Conservation (phyloP, 345 rosid genomes). For the Acer saccharum region DNA sequence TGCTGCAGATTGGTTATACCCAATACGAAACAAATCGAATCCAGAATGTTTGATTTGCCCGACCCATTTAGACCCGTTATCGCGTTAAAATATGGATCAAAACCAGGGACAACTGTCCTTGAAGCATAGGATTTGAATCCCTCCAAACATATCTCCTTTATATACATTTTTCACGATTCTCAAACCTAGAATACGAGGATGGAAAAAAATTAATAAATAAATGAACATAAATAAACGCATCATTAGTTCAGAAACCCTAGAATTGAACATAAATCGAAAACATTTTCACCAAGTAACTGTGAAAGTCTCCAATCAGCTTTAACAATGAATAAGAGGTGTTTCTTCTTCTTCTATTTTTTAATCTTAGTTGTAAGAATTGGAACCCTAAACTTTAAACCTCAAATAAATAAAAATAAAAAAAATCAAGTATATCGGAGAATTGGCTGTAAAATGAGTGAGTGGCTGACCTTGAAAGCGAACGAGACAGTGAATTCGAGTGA, state of each 20-base stretch:
- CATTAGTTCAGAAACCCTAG: neutral
- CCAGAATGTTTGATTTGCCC: slow-evolving; percentile 98
- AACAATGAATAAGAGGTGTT: no score
- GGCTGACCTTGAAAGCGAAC: neutral
- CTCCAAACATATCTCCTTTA: slow-evolving; percentile 89
- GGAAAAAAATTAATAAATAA: no score
- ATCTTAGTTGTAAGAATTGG: neutral
- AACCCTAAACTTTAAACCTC: neutral
- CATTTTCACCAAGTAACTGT: neutral
- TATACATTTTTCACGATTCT: slow-evolving; percentile 52
- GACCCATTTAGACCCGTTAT: slow-evolving; percentile 97
- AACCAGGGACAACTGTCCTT: slow-evolving; percentile 88
- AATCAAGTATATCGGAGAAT: neutral
- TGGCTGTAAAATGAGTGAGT: neutral
- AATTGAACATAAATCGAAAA: neutral
- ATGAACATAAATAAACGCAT: neutral
- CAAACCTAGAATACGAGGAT: slow-evolving; percentile 12
- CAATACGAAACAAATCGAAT: slow-evolving; percentile 92
- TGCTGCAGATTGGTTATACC: slow-evolving; percentile 99
- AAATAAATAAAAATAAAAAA: neutral
- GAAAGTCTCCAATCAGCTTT: neutral
- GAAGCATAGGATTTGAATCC: slow-evolving; percentile 98
- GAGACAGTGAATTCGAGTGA: neutral
- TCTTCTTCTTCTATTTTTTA: no score
- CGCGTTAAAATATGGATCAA: slow-evolving; percentile 92